Evolutionary conservation across 179 eudicot species (phyloP).

Genomic region (Beta macrorhiza): DNA sequence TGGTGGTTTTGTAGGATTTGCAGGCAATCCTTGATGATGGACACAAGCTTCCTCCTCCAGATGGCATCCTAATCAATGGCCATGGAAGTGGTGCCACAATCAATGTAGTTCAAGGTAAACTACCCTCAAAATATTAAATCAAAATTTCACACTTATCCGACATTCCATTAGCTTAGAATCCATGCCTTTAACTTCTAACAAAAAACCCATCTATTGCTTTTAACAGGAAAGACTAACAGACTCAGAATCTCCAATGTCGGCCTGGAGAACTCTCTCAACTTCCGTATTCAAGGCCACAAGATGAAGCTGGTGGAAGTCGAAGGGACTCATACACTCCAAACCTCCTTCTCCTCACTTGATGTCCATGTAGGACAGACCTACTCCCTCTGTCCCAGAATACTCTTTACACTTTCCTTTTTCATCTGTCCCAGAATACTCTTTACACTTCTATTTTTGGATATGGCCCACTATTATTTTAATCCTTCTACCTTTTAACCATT

Average conservation of each 20-base stretch:
- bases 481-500: too few relatives aligned
- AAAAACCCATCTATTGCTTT: not conserved
- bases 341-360: conserved; percentile 73
- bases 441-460: too few relatives aligned
- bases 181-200: not conserved
- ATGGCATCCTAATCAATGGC: conserved; percentile 84
- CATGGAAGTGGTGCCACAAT: conserved; percentile 72
- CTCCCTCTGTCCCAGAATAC: too few relatives aligned
- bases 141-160: not conserved
- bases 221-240: conserved; percentile 86
- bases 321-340: conserved; percentile 88
- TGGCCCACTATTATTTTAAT: too few relatives aligned
- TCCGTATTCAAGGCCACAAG: conserved; percentile 82
- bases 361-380: conserved; percentile 86
- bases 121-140: too few relatives aligned
- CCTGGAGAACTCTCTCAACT: conserved; percentile 77
- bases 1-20: conserved; percentile 45
- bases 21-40: conserved; percentile 60
- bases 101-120: conserved; percentile 72
- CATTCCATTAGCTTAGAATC: not conserved
- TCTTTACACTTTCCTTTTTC: too few relatives aligned
- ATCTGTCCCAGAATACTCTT: too few relatives aligned
- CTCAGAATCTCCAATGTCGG: conserved; percentile 89
- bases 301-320: conserved; percentile 84
- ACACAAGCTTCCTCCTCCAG: conserved; percentile 62